Evolutionary conservation across 2,329 filamentous ascomycete genomes (phyloP).

Genomic region (Talaromyces sp.): DNA sequence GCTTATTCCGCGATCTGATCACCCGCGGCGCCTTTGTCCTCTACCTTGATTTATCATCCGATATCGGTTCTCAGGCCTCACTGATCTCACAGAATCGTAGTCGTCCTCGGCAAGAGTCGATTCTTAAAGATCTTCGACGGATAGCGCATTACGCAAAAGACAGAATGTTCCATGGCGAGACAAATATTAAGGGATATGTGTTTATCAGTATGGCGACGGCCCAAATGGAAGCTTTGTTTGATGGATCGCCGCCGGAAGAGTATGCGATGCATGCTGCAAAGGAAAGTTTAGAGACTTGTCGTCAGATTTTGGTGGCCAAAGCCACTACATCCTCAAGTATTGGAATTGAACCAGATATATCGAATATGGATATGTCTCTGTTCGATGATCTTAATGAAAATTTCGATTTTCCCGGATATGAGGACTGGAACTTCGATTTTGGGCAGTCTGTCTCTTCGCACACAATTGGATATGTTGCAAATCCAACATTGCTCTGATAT

Average conservation of each 20-base stretch:
- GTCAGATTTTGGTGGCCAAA: not conserved
- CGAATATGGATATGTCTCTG: too few species aligned
- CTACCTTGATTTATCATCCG: conserved; percentile 21
- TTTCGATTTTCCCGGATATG: too few species aligned
- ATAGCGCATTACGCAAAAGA: conserved; percentile 26
- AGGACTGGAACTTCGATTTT: too few species aligned
- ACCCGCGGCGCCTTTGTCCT: conserved; percentile 25
- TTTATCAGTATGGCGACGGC: conserved; percentile 24
- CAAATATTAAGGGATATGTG: conserved; percentile 35
- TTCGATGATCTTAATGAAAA: too few species aligned
- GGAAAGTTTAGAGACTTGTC: not conserved
- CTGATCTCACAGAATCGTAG: conserved; percentile 11
- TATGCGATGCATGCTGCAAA: too few species aligned
- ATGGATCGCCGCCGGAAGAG: not conserved
- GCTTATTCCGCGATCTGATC: conserved; percentile 34
- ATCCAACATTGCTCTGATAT: too few species aligned
- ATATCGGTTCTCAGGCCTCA: conserved; percentile 11
- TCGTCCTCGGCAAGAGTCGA: conserved; percentile 9
- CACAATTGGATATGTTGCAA: too few species aligned
- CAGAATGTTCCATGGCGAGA: conserved; percentile 34
- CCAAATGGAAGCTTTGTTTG: not conserved
- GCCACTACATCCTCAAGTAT: too few species aligned
- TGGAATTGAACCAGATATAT: too few species aligned
- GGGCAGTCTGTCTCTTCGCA: too few species aligned
- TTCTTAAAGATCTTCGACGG: conserved; percentile 23